These are phyloP conservation scores for Dothistroma septosporum DNA, from an alignment of 2,329 filamentous ascomycete species.

Conservation along the genomic window DNA sequence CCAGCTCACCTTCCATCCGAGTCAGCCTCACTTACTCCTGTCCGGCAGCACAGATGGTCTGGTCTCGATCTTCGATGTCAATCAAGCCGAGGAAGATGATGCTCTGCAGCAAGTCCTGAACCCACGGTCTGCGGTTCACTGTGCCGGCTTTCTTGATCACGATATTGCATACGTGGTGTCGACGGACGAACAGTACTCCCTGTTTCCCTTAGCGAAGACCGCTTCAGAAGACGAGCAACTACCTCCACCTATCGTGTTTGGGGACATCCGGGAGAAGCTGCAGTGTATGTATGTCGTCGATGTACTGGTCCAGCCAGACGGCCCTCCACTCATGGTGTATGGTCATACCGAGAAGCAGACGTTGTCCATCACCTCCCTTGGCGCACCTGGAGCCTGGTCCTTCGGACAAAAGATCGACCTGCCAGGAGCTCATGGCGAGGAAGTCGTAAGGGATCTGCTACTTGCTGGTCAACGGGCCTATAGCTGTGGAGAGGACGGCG, in stretches of 20 bases:
- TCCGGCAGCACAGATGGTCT: conserved; percentile 78
- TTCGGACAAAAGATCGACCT: conserved; percentile 33
- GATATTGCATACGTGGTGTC: conserved; percentile 68
- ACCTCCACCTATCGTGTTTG: conserved; percentile 55
- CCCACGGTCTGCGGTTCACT: conserved; percentile 69
- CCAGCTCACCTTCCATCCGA: conserved; percentile 45
- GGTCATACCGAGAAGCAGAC: conserved; percentile 30
- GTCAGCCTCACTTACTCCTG: conserved; percentile 58
- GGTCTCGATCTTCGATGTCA: conserved; percentile 70
- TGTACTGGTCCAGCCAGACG: conserved; percentile 49
- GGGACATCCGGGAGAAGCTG: conserved; percentile 63
- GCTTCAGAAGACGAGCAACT: conserved; percentile 53
- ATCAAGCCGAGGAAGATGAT: conserved; percentile 69
- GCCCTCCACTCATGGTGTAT: conserved; percentile 29
- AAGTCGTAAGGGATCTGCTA: conserved; percentile 46
- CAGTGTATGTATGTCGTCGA: conserved; percentile 71
- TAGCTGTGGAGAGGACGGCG: conserved; percentile 49
- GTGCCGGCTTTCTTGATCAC: conserved; percentile 64
- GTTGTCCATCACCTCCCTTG: conserved; percentile 28
- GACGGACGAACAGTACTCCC: conserved; percentile 71
- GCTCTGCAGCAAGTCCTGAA: conserved; percentile 75
- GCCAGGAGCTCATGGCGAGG: conserved; percentile 45
- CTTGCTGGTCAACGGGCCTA: conserved; percentile 36
- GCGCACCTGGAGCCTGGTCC: conserved; percentile 24
- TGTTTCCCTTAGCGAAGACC: conserved; percentile 66